phyloP scores from a whole-genome alignment of 441 rosid genomes.

The Macaranga tanarius region DNA sequence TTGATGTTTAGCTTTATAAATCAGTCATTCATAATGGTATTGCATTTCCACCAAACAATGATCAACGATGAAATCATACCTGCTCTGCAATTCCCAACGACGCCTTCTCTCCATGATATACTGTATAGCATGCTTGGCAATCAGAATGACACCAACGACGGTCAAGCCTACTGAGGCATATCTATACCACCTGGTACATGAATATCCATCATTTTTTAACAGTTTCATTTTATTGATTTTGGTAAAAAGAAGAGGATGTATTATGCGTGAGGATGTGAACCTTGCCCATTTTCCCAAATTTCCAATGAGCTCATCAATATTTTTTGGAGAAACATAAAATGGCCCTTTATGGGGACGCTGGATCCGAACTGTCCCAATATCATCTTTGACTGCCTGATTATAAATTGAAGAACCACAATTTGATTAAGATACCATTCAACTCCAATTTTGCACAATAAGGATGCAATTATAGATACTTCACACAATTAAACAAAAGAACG shows the following conservation, averaged over 20 bases:
- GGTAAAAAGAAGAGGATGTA: not conserved
- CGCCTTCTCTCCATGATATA: slow-evolving; percentile 55
- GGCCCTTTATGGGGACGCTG: slow-evolving; percentile 89
- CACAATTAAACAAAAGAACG: slow-evolving; percentile 5
- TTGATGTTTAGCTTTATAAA: not conserved
- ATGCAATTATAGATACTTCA: not conserved
- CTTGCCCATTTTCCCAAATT: slow-evolving; percentile 97
- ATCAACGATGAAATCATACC: slow-evolving; percentile 33
- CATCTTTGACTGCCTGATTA: slow-evolving; percentile 74
- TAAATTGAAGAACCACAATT: slow-evolving; percentile 18
- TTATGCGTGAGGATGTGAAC: slow-evolving; percentile 31
- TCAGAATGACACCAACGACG: slow-evolving; percentile 45
- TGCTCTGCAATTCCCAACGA: slow-evolving; percentile 47
- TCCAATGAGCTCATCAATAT: slow-evolving; percentile 69
- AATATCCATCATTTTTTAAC: slow-evolving; percentile 15
- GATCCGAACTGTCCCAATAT: slow-evolving; percentile 68
- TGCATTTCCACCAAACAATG: slow-evolving; percentile 8
- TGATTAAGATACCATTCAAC: slow-evolving; percentile 1
- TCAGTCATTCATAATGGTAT: not conserved
- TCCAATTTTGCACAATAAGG: not conserved
- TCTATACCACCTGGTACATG: slow-evolving; percentile 69
- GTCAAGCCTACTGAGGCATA: slow-evolving; percentile 74
- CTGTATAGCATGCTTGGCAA: slow-evolving; percentile 44
- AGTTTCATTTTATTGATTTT: slow-evolving; percentile 12
- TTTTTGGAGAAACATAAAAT: slow-evolving; percentile 78